Percentiles rank a stretch among this genome's conserved stretches.
These are phyloP conservation scores for Eucalyptus regnans DNA, from an alignment of 345 rosid species.

Conservation along the genomic window DNA sequence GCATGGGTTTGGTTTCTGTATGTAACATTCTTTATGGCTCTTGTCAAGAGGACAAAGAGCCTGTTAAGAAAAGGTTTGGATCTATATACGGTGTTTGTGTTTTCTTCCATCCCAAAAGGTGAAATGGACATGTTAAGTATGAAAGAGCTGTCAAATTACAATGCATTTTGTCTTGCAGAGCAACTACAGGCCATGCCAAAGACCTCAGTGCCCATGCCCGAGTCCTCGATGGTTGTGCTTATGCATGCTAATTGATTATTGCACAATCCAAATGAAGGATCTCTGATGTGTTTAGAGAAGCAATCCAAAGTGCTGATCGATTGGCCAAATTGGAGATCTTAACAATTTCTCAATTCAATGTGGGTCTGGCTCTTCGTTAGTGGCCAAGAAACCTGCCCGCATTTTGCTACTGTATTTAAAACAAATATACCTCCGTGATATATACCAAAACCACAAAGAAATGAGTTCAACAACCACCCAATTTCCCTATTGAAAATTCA, in stretches of 20 bases:
- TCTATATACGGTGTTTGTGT: not conserved
- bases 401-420: not conserved
- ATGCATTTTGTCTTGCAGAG: not conserved
- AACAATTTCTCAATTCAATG: not conserved
- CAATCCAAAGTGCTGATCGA: not conserved
- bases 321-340: not conserved
- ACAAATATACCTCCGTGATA: not conserved
- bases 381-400: not conserved
- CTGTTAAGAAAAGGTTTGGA: not conserved
- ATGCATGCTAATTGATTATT: not conserved
- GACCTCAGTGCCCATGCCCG: rapidly evolving
- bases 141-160: not conserved
- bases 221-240: not conserved
- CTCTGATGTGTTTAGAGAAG: not conserved
- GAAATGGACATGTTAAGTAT: not conserved
- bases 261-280: not conserved
- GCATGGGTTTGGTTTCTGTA: not conserved
- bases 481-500: not conserved
- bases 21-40: not conserved
- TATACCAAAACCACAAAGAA: not conserved
- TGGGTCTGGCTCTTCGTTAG: not conserved
- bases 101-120: not conserved
- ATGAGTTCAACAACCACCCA: not conserved
- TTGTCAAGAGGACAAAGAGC: not conserved
- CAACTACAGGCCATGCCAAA: not conserved